Conservation (phyloP, 345 rosid species). For the Citrus inodora region DNA sequence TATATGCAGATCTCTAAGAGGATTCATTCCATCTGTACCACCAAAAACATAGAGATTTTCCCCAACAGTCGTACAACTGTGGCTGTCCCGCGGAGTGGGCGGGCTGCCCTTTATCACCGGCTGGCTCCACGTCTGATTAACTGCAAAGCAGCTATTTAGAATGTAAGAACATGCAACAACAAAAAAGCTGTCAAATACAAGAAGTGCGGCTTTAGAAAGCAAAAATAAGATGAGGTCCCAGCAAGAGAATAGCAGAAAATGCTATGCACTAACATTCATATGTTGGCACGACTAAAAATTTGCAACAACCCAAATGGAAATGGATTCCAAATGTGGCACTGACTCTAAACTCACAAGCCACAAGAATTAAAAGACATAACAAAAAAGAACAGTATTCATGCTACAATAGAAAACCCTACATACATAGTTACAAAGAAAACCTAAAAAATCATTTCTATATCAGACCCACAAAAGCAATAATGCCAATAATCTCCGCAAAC, state of each 20-base stretch:
- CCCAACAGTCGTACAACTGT: constrained; percentile 75
- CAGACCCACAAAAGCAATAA: constrained; percentile 1
- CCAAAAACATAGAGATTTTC: constrained; percentile 82
- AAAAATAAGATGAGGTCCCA: neutral
- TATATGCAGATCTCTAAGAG: constrained; percentile 79
- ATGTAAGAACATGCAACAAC: constrained; percentile 14
- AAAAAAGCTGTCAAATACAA: constrained; percentile 4
- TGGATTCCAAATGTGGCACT: constrained; percentile 2
- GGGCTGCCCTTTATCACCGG: constrained; percentile 66
- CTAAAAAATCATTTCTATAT: neutral
- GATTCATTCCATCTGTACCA: constrained; percentile 85
- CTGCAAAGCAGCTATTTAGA: constrained; percentile 39
- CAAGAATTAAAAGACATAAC: constrained; percentile 7
- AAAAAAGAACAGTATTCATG: neutral
- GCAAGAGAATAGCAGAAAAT: neutral
- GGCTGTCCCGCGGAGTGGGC: constrained; percentile 92
- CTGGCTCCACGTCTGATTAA: constrained; percentile 77
- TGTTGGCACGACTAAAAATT: neutral
- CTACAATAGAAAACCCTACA: constrained; percentile 3
- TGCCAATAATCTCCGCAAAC: constrained; percentile 16
- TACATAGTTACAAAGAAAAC: neutral
- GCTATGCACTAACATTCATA: neutral
- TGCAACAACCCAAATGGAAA: neutral
- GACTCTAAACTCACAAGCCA: neutral
- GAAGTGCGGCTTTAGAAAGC: neutral